Conservation (phyloP, 2,329 filamentous ascomycete genomes). For the Rasamsonia emersonii region DNA sequence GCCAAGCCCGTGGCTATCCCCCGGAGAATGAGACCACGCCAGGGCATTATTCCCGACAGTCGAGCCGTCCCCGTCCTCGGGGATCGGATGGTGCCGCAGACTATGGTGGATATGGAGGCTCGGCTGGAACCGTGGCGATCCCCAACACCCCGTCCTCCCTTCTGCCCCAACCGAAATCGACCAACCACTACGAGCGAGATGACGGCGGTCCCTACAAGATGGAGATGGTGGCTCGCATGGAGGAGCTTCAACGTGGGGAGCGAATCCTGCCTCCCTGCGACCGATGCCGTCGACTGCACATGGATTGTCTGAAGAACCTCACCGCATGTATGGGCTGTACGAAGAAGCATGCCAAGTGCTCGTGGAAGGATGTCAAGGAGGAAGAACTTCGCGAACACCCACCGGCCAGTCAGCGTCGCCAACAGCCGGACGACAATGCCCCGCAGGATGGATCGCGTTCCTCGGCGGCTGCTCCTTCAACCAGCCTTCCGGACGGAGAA, state of each 20-base stretch:
- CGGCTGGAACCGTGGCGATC: constrained; percentile 44
- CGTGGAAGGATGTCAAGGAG: constrained; percentile 72
- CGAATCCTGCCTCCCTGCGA: constrained; percentile 76
- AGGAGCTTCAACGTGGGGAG: constrained; percentile 64
- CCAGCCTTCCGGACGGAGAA: constrained; percentile 7
- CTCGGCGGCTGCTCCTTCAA: constrained; percentile 5
- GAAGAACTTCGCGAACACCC: constrained; percentile 48
- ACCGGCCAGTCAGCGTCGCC: constrained; percentile 10
- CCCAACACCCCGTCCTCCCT: constrained; percentile 47
- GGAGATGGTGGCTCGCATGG: constrained; percentile 66
- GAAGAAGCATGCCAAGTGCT: constrained; percentile 82
- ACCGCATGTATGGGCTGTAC: constrained; percentile 83
- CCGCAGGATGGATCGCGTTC: constrained; percentile 8
- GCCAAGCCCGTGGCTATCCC: constrained; percentile 32
- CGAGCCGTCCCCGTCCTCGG: constrained; percentile 23
- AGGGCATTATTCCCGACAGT: constrained; percentile 17
- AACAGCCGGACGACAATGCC: constrained; percentile 10
- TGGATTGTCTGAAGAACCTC: constrained; percentile 76
- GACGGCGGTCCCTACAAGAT: constrained; percentile 52
- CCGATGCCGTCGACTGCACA: constrained; percentile 67
- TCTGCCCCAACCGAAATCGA: constrained; percentile 40
- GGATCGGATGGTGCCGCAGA: constrained; percentile 29
- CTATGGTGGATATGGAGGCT: constrained; percentile 29
- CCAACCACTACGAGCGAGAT: constrained; percentile 42
- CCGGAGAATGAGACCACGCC: constrained; percentile 19